A percentile compares a stretch with the other conserved stretches of the same genome.
These are phyloP conservation scores for Manihot esculenta DNA, from an alignment of 441 rosid genomes.

Conservation along the genomic window DNA sequence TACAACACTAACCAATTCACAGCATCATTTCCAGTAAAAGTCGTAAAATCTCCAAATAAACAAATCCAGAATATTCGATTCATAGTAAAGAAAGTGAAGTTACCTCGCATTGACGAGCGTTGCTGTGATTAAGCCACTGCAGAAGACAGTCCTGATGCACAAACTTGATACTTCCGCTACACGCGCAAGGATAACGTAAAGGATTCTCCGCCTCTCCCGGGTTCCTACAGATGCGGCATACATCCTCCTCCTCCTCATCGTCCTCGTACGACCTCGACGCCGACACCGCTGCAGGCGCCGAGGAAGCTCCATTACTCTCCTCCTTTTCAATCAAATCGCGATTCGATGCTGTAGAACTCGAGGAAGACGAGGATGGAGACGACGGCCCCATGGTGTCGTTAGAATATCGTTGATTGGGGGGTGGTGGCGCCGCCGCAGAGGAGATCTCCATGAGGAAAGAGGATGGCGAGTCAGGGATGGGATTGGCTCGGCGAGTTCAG, in stretches of 20 bases:
- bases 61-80: neutral
- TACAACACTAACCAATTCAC: neutral
- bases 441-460: slow-evolving; percentile 52
- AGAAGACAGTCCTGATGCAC: slow-evolving; percentile 98
- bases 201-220: slow-evolving; percentile 91
- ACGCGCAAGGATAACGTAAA: slow-evolving; percentile 91
- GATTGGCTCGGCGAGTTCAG: slow-evolving; percentile 33
- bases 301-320: slow-evolving; percentile 22
- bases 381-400: slow-evolving; percentile 20
- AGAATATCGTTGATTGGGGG: slow-evolving; percentile 19
- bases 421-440: slow-evolving; percentile 11
- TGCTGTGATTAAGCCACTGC: slow-evolving; percentile 98
- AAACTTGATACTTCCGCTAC: slow-evolving; percentile 96
- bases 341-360: slow-evolving; percentile 34
- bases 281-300: slow-evolving; percentile 16
- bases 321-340: slow-evolving; percentile 23
- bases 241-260: slow-evolving; percentile 96
- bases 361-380: slow-evolving; percentile 29
- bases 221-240: slow-evolving; percentile 97
- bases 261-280: slow-evolving; percentile 37
- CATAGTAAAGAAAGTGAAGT: slow-evolving; percentile 22
- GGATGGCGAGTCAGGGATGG: neutral
- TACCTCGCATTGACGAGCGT: slow-evolving; percentile 99
- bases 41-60: slow-evolving; percentile 6
- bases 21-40: neutral